These are phyloP conservation scores for Oxytropis ochrocephala DNA, from an alignment of 306 rosid species.

Conservation along the genomic window DNA sequence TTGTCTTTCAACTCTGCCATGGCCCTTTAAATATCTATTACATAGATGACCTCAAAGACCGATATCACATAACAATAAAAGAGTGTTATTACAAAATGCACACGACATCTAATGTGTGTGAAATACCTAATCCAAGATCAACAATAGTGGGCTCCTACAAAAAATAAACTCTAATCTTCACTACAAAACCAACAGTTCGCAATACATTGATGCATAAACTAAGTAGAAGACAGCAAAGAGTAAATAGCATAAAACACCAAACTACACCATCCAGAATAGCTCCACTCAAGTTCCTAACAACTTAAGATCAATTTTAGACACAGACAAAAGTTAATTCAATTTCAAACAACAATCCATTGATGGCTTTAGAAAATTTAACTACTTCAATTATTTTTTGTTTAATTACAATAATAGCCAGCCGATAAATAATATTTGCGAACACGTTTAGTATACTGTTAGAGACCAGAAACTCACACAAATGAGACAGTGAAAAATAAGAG, in stretches of 20 bases:
- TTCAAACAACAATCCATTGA: neutral
- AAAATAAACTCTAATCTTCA: neutral
- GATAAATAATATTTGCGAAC: neutral
- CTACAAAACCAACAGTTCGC: neutral
- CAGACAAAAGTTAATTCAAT: neutral
- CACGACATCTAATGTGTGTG: neutral
- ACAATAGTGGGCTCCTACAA: neutral
- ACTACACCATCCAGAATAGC: neutral
- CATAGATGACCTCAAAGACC: neutral
- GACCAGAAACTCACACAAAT: no score
- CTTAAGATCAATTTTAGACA: neutral
- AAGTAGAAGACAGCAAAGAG: neutral
- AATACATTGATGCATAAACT: neutral
- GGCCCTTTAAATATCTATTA: neutral
- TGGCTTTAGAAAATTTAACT: neutral
- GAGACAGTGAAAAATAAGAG: no score
- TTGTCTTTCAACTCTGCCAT: neutral
- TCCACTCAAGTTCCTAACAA: slow-evolving; percentile 8
- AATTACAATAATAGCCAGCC: neutral
- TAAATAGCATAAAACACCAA: neutral
- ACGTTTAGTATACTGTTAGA: neutral
- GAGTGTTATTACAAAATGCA: neutral
- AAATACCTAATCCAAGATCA: neutral
- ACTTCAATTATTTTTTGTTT: neutral
- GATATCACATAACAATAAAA: neutral